phyloP scores from a whole-genome alignment of 2,329 filamentous ascomycete genomes.

The Fusarium sp. region DNA sequence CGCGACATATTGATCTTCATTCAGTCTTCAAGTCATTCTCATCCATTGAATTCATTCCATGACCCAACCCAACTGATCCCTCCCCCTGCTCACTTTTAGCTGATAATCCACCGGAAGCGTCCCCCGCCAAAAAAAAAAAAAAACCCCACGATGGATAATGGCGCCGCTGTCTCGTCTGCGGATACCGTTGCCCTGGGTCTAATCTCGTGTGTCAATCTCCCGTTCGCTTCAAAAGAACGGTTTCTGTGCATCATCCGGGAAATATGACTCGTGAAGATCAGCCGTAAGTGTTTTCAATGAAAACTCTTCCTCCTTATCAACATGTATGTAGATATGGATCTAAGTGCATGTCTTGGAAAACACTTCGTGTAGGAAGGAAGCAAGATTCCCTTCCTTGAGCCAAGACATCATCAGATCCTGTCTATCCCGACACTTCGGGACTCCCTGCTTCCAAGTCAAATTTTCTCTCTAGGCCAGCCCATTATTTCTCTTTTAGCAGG shows the following conservation, averaged over 20 bases:
- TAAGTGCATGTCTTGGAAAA: background rate
- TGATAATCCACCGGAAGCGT: conserved; percentile 31
- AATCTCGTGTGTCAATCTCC: conserved; percentile 38
- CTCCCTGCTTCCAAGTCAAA: conserved; percentile 29
- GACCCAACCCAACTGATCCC: conserved; percentile 2
- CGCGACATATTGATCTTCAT: conserved; percentile 1
- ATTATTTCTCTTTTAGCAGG: conserved; percentile 16
- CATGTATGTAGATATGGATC: background rate
- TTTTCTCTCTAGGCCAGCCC: background rate
- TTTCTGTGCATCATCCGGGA: background rate
- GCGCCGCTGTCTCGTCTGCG: conserved; percentile 26
- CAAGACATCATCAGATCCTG: conserved; percentile 11
- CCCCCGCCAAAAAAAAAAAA: conserved; percentile 31
- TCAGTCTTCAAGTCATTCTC: conserved; percentile 5
- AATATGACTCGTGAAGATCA: background rate
- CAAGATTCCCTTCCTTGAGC: background rate
- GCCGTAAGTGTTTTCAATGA: background rate
- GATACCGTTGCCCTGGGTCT: conserved; percentile 21
- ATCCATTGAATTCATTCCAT: background rate
- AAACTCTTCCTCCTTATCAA: background rate
- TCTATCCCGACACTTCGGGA: conserved; percentile 37
- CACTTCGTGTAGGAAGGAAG: background rate
- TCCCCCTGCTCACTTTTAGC: conserved; percentile 24
- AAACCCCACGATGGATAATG: conserved; percentile 11
- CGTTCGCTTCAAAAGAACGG: conserved; percentile 13